Percentiles rank a stretch among this genome's conserved stretches.
These are phyloP conservation scores for Aspergillus oerlinghausenensis DNA, from an alignment of 2,329 filamentous ascomycete genomes.

Conservation along the genomic window DNA sequence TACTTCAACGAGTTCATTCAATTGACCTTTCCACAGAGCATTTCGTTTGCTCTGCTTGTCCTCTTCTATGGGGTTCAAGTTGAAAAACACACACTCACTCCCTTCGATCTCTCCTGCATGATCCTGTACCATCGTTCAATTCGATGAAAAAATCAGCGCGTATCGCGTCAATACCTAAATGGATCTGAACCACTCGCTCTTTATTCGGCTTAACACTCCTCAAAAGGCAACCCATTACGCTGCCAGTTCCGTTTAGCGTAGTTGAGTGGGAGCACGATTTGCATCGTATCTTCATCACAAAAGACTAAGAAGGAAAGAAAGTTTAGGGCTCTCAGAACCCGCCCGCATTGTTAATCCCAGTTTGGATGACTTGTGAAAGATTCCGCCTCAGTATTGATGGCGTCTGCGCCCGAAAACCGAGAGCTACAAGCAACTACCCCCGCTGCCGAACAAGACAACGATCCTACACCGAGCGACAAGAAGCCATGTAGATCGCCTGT, in stretches of 20 bases:
- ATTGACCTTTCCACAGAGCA: background rate
- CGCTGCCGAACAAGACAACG: constrained; percentile 1
- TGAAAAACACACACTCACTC: background rate
- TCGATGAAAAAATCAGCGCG: background rate
- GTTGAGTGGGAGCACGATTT: background rate
- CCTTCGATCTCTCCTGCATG: background rate
- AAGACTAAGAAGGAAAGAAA: background rate
- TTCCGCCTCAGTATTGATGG: constrained; percentile 3
- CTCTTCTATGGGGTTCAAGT: background rate
- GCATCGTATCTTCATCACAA: background rate
- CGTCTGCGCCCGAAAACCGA: background rate
- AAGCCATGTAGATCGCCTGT: constrained; percentile 19
- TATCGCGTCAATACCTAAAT: constrained; percentile 5
- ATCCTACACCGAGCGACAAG: constrained; percentile 1
- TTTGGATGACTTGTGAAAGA: background rate
- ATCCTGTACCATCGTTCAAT: background rate
- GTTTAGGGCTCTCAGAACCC: background rate
- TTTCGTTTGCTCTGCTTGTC: background rate
- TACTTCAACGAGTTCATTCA: background rate
- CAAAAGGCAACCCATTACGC: background rate
- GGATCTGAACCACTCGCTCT: constrained; percentile 4
- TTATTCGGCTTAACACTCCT: background rate
- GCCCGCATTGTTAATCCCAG: background rate
- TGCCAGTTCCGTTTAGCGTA: background rate
- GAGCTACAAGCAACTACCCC: constrained; percentile 5